Evolutionary conservation across 2,329 filamentous ascomycete genomes (phyloP).

Genomic region (Cryphonectria naterciae): DNA sequence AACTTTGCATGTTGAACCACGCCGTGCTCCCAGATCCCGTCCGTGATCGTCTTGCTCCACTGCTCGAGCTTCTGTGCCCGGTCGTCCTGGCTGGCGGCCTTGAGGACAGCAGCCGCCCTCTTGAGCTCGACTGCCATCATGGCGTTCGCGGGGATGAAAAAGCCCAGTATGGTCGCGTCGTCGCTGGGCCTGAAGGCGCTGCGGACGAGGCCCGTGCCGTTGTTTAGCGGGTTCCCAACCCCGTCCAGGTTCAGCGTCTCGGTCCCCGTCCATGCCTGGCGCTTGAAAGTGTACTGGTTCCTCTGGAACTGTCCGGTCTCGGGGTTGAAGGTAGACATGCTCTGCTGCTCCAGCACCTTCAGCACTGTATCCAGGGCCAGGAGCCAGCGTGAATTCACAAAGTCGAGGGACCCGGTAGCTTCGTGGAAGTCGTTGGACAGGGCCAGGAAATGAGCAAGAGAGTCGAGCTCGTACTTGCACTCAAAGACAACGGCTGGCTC

Average conservation of each 20-base stretch:
- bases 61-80: conserved; percentile 60
- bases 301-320: conserved; percentile 64
- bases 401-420: conserved; percentile 76
- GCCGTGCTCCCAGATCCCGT: conserved; percentile 84
- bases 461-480: conserved; percentile 99
- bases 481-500: conserved; percentile 88
- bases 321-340: conserved; percentile 76
- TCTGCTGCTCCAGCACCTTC: conserved; percentile 76
- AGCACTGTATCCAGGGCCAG: conserved; percentile 76
- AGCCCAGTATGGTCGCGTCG: conserved; percentile 91
- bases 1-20: conserved; percentile 76
- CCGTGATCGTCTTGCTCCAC: conserved; percentile 66
- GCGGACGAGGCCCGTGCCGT: conserved; percentile 81
- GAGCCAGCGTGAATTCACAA: conserved; percentile 79
- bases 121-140: conserved; percentile 92
- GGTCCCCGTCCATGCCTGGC: conserved; percentile 78
- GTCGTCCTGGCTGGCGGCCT: conserved; percentile 57
- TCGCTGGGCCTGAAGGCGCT: conserved; percentile 95
- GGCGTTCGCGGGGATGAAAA: conserved; percentile 93
- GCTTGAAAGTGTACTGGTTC: conserved; percentile 88
- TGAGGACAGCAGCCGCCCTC: conserved; percentile 72
- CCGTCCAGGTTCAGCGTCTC: conserved; percentile 85
- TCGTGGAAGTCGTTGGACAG: conserved; percentile 86
- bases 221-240: conserved; percentile 87
- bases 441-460: conserved; percentile 86